Evolutionary conservation across 495 filamentous ascomycete species (phyloP).

Genomic region (Penicillium pancosmium): DNA sequence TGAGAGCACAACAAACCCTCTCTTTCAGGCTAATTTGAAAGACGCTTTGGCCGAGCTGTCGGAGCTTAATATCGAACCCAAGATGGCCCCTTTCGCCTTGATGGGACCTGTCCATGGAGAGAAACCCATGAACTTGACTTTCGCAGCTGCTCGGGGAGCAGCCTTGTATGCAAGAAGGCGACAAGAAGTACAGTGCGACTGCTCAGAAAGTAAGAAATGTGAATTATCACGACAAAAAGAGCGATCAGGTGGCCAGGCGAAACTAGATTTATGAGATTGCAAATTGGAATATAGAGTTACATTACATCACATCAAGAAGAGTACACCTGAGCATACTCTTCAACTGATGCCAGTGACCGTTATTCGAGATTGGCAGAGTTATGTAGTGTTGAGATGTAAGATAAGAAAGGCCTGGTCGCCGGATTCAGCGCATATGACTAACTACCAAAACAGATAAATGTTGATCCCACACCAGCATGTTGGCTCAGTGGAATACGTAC

Average conservation of each 20-base stretch:
- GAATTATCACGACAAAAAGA: constrained; percentile 7
- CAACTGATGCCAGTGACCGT: no score
- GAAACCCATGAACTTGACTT: constrained; percentile 9
- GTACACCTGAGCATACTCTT: no score
- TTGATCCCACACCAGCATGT: no score
- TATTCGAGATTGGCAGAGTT: no score
- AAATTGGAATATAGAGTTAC: no score
- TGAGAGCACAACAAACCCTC: constrained; percentile 15
- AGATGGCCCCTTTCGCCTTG: neutral
- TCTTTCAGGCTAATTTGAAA: constrained; percentile 13
- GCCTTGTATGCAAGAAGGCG: constrained; percentile 19
- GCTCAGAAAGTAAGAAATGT: constrained; percentile 6
- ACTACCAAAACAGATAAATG: no score
- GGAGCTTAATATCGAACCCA: neutral
- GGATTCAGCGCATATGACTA: no score
- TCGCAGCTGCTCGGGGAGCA: constrained; percentile 21
- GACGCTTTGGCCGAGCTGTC: constrained; percentile 5
- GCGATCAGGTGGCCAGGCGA: constrained; percentile 1
- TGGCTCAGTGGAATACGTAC: no score
- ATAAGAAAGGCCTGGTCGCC: no score
- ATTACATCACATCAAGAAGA: no score
- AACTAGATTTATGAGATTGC: neutral
- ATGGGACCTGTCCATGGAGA: neutral
- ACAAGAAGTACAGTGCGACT: constrained; percentile 22
- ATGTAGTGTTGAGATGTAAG: no score